phyloP scores from a whole-genome alignment of 495 filamentous ascomycete genomes.

The Penicillium cosmopolitanum region DNA sequence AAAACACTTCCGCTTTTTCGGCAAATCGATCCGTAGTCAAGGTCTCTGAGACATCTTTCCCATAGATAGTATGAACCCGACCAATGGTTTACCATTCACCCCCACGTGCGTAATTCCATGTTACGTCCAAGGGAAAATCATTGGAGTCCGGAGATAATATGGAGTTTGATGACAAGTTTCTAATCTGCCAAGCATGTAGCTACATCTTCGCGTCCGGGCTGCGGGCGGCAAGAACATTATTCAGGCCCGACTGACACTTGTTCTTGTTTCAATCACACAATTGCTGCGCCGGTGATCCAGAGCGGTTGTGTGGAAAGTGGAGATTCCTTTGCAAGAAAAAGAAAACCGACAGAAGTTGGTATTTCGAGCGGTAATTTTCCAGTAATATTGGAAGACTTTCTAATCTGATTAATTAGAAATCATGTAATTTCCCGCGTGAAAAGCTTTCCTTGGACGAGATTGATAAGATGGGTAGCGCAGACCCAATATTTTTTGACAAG shows the following conservation, averaged over 20 bases:
- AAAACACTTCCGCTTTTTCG: neutral
- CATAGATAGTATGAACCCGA: neutral
- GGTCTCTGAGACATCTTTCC: neutral
- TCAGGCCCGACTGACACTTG: neutral
- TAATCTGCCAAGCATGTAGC: neutral
- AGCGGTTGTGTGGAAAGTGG: neutral
- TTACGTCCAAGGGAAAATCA: neutral
- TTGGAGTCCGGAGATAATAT: neutral
- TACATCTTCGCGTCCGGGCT: no score
- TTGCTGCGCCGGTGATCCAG: neutral
- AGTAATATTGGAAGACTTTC: neutral
- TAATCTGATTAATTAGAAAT: neutral
- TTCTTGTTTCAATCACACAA: neutral
- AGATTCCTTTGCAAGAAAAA: neutral
- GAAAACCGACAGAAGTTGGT: neutral
- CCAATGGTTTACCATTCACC: neutral
- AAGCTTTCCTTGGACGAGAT: neutral
- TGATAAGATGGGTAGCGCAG: neutral
- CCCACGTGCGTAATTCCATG: neutral
- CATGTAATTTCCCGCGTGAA: neutral
- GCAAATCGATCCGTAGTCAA: neutral
- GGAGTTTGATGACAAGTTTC: neutral
- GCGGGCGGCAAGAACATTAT: neutral
- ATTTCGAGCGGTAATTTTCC: neutral
- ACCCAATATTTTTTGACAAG: no score